Conservation (phyloP, 2,329 filamentous ascomycete genomes). For the Claviceps quebecensis region DNA sequence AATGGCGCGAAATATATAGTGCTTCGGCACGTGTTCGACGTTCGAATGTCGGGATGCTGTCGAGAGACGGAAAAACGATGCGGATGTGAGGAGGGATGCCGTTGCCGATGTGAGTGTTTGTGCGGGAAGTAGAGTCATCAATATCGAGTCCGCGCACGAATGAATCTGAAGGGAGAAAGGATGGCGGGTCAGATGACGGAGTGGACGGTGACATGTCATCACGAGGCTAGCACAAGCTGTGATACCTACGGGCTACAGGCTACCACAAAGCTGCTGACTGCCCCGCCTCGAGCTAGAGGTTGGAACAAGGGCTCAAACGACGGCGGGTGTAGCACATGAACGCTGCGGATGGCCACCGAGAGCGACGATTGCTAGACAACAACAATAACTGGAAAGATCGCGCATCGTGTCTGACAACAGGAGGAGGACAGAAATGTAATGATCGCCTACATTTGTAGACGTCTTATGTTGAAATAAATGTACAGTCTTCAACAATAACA, state of each 20-base stretch:
- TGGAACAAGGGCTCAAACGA: too few species aligned
- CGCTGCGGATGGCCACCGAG: too few species aligned
- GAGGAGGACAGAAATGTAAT: too few species aligned
- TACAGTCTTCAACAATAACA: too few species aligned
- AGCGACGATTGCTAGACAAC: too few species aligned
- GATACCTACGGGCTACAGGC: background rate
- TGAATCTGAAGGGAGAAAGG: background rate
- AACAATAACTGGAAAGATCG: too few species aligned
- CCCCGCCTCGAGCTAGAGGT: too few species aligned
- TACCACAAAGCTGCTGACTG: too few species aligned
- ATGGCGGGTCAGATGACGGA: constrained; percentile 12
- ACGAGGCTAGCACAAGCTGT: constrained; percentile 10
- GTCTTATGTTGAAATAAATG: too few species aligned
- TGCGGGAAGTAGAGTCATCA: background rate
- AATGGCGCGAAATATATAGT: background rate
- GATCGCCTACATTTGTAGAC: too few species aligned
- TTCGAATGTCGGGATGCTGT: background rate
- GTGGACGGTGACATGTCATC: constrained; percentile 6
- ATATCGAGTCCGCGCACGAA: background rate
- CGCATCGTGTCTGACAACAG: too few species aligned
- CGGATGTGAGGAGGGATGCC: background rate
- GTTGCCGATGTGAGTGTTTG: background rate
- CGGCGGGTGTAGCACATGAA: too few species aligned
- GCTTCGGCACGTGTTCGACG: background rate
- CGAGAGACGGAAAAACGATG: background rate